Conservation (phyloP, 495 filamentous ascomycete genomes). For the Podospora didyma region DNA sequence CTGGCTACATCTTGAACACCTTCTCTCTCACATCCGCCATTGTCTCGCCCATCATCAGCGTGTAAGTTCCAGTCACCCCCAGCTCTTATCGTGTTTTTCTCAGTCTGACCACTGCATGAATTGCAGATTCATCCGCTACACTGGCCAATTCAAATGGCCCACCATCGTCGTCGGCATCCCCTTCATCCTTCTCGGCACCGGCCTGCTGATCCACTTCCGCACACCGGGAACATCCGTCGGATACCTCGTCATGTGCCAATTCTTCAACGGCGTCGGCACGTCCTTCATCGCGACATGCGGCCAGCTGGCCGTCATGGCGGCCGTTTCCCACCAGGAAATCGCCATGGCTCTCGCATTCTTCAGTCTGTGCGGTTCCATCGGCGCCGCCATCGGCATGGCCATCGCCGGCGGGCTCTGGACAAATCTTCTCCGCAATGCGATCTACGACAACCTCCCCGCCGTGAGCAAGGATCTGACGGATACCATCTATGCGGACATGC, state of each 20-base stretch:
- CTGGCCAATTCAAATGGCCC: conserved; percentile 55
- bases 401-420: not conserved
- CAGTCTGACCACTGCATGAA: conserved; percentile 46
- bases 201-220: not conserved
- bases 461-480: not conserved
- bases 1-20: conserved; percentile 47
- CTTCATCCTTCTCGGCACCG: conserved; percentile 41
- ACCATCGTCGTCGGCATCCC: conserved; percentile 57
- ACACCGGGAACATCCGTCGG: not conserved
- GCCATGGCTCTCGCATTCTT: not conserved
- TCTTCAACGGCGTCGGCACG: not conserved
- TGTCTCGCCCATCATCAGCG: not conserved
- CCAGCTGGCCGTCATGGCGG: not conserved
- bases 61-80: not conserved
- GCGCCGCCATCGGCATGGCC: not conserved
- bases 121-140: conserved; percentile 54
- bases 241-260: not conserved
- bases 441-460: not conserved
- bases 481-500: not conserved
- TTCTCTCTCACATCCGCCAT: conserved; percentile 20
- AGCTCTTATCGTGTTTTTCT: conserved; percentile 42
- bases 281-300: not conserved
- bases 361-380: not conserved
- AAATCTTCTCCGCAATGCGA: not conserved
- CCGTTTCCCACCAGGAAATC: not conserved